A percentile compares a stretch with the other conserved stretches of the same genome.
phyloP scores from a whole-genome alignment of 352 stramenopile species.

The Halophytophthora batemanensis region DNA sequence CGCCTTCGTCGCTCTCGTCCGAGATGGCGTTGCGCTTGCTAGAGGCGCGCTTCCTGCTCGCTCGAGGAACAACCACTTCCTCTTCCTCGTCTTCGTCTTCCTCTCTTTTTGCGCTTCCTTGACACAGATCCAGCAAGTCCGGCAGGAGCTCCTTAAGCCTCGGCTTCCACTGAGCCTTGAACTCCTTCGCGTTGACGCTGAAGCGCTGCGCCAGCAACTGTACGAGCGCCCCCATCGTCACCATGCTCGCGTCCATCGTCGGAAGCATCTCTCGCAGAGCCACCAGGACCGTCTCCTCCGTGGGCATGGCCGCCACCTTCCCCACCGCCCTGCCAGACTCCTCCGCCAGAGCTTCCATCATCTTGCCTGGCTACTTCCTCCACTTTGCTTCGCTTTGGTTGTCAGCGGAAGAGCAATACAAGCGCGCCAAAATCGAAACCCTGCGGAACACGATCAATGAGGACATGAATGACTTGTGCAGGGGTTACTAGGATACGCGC shows the following conservation, averaged over 20 bases:
- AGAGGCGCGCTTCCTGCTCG: constrained; percentile 21
- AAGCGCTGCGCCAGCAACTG: constrained; percentile 50
- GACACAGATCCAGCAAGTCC: constrained; percentile 42
- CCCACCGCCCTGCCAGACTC: not conserved
- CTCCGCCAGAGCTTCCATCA: constrained; percentile 30
- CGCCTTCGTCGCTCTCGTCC: constrained; percentile 44
- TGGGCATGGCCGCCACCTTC: constrained; percentile 17
- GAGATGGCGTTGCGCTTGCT: constrained; percentile 33
- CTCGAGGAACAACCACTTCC: constrained; percentile 19
- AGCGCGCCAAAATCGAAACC: constrained; percentile 13
- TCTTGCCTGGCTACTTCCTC: constrained; percentile 3
- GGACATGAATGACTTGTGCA: not conserved
- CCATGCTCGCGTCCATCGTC: constrained; percentile 44
- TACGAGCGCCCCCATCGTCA: constrained; percentile 49
- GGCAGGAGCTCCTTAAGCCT: constrained; percentile 45
- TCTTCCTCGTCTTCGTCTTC: constrained; percentile 26
- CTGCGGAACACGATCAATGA: constrained; percentile 5
- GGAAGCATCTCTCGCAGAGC: constrained; percentile 57
- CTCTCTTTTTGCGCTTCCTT: constrained; percentile 6
- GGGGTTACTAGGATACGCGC: not conserved
- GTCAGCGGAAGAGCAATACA: constrained; percentile 12
- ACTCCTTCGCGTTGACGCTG: constrained; percentile 31
- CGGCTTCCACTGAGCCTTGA: constrained; percentile 48
- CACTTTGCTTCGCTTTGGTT: constrained; percentile 5
- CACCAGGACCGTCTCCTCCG: constrained; percentile 22